A percentile compares a stretch with the other conserved stretches of the same genome.
Conservation (phyloP, 2,329 filamentous ascomycete genomes). For the Periconia digitata region DNA sequence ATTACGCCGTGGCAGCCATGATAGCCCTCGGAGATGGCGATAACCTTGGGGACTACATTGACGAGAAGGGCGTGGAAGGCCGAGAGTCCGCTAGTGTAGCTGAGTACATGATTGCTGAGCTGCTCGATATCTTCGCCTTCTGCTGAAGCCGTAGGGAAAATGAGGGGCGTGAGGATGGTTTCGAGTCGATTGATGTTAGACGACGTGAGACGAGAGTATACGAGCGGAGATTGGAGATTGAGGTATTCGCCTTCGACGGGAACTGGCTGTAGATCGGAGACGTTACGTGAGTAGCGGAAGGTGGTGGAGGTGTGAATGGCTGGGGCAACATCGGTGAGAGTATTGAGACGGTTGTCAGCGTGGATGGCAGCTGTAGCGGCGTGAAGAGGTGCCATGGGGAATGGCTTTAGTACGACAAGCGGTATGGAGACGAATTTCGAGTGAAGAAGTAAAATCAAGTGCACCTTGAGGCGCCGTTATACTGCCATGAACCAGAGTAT, state of each 20-base stretch:
- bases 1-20: constrained; percentile 93
- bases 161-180: constrained; percentile 72
- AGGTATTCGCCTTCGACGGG: constrained; percentile 47
- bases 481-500: too few species aligned
- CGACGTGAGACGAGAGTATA: constrained; percentile 79
- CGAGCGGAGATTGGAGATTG: constrained; percentile 34
- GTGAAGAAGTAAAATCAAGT: not conserved
- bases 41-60: constrained; percentile 77
- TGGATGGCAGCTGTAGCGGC: constrained; percentile 76
- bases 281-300: constrained; percentile 77
- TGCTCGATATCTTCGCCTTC: constrained; percentile 15
- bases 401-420: not conserved
- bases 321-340: constrained; percentile 78
- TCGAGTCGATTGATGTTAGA: constrained; percentile 87
- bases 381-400: constrained; percentile 36
- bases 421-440: not conserved
- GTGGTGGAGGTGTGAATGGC: constrained; percentile 90
- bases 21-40: constrained; percentile 84
- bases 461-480: not conserved
- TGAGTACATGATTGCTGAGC: constrained; percentile 58
- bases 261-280: constrained; percentile 61
- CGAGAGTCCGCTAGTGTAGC: constrained; percentile 81
- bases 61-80: constrained; percentile 87
- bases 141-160: constrained; percentile 54
- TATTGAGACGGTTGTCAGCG: constrained; percentile 76